Evolutionary conservation across 1,284 basidiomycete genomes (phyloP), one percentile per base, ranked within the genome.

Genomic region (Phaffia rhodozyma): DNA sequence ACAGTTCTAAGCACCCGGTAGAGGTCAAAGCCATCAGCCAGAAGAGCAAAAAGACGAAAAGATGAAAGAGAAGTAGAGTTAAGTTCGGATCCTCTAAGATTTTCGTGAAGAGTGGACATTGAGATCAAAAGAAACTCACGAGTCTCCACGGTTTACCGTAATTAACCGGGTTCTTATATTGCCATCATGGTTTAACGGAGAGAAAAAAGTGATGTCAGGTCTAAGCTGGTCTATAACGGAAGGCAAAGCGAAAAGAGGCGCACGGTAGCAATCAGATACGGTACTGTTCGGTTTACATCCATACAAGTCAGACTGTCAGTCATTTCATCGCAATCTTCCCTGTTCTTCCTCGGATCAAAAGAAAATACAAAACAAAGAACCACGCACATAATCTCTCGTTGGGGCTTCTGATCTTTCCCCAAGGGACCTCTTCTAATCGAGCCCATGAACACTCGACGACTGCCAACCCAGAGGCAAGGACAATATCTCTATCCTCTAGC

Each of bases 381-480:
- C 5, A 82, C 89, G 68, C 69, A 94, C 91, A 72, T 48, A 97
- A 75, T 16, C 94, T 82, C 78, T 98, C 94, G 71, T 97, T 83
- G 0, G 92, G 91, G 68, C 89, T 90, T 25, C 89, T 83, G 70
- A 97, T 94, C 76, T 96, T 97, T 61, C 82, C 80, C 73, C 96
- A 98, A 0, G 94, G 94, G 2, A 97, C 86, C 68, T 97, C 93
- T 61, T 92, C 89, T 7, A 97, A 77, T 25, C 92, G 81, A 1
- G 94, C 94, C 94, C 94, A 98, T 4, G 90, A 93, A 74, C 92
- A 97, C 73, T 98, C 94, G 1, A 98, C 91, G 9, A 98, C 94
- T 0, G 94, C 94, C 1, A 97, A 77, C 0, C 94, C 94, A 51
- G 80, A 79, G 65, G 83, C 80, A 3, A 81, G 78, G 18, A 97